These are phyloP conservation scores for Collybia mongolica DNA, from an alignment of 768 basidiomycete species.

Conservation along the genomic window DNA sequence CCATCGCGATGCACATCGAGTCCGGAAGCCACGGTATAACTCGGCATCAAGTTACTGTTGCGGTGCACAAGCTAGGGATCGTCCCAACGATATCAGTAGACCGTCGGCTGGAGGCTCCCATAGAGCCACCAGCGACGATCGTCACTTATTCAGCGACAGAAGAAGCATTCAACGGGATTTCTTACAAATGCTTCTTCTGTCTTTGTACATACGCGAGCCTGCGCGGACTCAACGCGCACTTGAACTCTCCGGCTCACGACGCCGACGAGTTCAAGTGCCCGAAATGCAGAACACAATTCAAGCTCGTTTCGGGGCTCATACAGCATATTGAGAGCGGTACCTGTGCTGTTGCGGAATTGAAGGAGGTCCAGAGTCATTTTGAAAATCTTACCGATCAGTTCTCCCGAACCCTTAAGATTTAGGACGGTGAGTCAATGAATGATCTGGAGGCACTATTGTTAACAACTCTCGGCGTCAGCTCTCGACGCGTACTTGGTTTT, in stretches of 20 bases:
- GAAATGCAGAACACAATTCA: not conserved
- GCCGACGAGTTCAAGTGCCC: not conserved
- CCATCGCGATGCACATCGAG: no score
- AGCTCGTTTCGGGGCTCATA: not conserved
- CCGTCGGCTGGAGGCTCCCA: not conserved
- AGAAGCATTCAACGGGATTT: not conserved
- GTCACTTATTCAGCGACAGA: not conserved
- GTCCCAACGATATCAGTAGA: not conserved
- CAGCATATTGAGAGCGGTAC: slow-evolving; percentile 3
- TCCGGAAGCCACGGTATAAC: no score
- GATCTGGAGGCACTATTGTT: no score
- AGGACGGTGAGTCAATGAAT: no score
- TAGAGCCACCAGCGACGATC: not conserved
- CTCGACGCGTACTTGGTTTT: no score
- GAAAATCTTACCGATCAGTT: no score
- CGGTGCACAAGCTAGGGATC: no score
- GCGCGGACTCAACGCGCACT: not conserved
- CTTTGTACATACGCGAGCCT: not conserved
- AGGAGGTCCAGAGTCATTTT: not conserved
- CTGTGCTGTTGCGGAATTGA: not conserved
- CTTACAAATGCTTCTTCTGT: slow-evolving; percentile 2
- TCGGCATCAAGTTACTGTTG: no score
- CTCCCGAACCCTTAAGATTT: no score
- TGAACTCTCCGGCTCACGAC: not conserved
- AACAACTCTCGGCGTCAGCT: no score